These are phyloP conservation scores for Chlorophyllum brunneum DNA, from an alignment of 768 basidiomycete species.

Conservation along the genomic window DNA sequence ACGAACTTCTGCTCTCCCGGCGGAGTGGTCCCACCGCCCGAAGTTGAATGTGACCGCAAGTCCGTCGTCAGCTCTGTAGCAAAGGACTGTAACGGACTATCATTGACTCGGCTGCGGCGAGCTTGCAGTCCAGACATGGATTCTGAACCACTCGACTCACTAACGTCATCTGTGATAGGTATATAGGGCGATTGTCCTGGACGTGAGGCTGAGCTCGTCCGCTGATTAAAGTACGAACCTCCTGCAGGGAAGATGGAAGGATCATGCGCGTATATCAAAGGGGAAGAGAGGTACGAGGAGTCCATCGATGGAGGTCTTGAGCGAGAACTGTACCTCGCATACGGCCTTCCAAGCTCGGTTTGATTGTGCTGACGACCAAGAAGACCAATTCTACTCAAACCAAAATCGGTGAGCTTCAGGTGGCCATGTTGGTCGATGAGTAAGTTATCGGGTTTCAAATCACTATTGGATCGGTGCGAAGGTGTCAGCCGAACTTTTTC, in stretches of 20 bases:
- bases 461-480: constrained; percentile 45
- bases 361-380: constrained; percentile 93
- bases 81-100: constrained; percentile 85
- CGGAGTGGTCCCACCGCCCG: constrained; percentile 59
- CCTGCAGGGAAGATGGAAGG: constrained; percentile 41
- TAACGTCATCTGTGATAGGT: constrained; percentile 71
- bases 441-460: constrained; percentile 96
- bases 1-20: constrained; percentile 92
- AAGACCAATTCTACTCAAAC: constrained; percentile 95
- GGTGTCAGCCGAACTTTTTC: constrained; percentile 13
- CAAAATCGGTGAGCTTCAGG: constrained; percentile 97
- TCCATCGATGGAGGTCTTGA: constrained; percentile 83
- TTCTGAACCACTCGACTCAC: constrained; percentile 87
- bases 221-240: constrained; percentile 80
- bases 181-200: constrained; percentile 64
- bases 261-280: constrained; percentile 44
- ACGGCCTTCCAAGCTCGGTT: constrained; percentile 43
- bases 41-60: constrained; percentile 71
- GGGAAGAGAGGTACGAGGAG: constrained; percentile 75
- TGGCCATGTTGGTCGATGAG: constrained; percentile 97
- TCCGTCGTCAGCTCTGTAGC: constrained; percentile 83
- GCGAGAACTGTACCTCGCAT: constrained; percentile 57
- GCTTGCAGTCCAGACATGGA: constrained; percentile 54
- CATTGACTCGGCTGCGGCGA: constrained; percentile 48
- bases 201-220: constrained; percentile 56